These are phyloP conservation scores for Huiozyma sinensis DNA, from an alignment of 805 yeast genomes.

Conservation along the genomic window DNA sequence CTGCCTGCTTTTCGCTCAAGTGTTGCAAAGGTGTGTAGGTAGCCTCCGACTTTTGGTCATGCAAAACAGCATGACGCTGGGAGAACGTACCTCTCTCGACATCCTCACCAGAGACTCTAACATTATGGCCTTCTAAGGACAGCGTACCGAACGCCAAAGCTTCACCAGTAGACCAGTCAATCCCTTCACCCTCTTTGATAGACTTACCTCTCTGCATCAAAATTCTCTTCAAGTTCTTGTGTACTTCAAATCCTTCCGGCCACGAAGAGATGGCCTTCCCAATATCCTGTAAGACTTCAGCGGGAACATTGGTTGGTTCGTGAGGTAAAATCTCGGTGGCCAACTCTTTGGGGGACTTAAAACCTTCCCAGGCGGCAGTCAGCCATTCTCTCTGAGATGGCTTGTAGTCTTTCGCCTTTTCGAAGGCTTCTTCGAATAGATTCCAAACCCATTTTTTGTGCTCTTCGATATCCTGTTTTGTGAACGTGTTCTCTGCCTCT, in stretches of 20 bases:
- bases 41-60: constrained; percentile 82
- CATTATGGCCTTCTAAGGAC: constrained; percentile 86
- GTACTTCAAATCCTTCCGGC: constrained; percentile 82
- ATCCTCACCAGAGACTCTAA: constrained; percentile 97
- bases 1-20: constrained; percentile 71
- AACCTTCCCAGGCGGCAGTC: constrained; percentile 97
- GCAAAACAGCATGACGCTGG: constrained; percentile 97
- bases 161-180: constrained; percentile 99
- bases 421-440: constrained; percentile 79
- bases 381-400: constrained; percentile 96
- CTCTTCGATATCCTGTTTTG: constrained; percentile 82
- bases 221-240: constrained; percentile 93
- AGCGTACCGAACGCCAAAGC: constrained; percentile 95
- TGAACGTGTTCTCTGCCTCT: constrained; percentile 77
- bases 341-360: constrained; percentile 93
- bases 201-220: constrained; percentile 79
- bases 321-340: constrained; percentile 94
- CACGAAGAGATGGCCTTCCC: constrained; percentile 72
- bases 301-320: constrained; percentile 86
- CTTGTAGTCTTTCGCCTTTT: constrained; percentile 77
- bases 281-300: constrained; percentile 56
- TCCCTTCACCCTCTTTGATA: constrained; percentile 79
- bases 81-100: constrained; percentile 99
- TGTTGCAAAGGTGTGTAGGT: constrained; percentile 80
- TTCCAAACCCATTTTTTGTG: constrained; percentile 98